Base-by-base conservation (phyloP, 179 eudicot genomes). In the Spergularia azorica region DNA sequence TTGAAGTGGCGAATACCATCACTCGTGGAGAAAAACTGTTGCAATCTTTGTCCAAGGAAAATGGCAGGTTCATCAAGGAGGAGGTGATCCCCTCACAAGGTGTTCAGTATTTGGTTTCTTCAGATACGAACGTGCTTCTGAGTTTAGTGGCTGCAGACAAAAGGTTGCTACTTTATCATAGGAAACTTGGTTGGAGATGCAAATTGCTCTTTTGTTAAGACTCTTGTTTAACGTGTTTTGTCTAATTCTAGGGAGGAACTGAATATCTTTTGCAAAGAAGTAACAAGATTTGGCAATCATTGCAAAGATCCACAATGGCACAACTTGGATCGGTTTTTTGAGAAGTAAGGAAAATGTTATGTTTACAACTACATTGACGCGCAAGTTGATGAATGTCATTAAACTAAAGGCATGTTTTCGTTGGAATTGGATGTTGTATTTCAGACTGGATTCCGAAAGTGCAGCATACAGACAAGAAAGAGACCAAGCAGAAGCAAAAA, bases 231-330 rank as follows among this genome's bases (percentile, higher is more conserved):
- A 82, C 57, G 46, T 43, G 16, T 12, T 73, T 2, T 71, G 38
- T 63, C 6, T 18, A 36, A 57, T 67, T 84, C 70, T 64, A 94
- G 98, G 90, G 96, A 89, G 83, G 97, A 92, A 61, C 86, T 90
- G 74, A 81, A 82, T 67, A 85, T 91, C 69, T 94, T 94, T 76
- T 85, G 90, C 75, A 86, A 89, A 17, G 98, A 94, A 84, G 96
- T 94, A 14, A 79, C 86, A 52, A 89, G 98, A 83, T 95, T 95
- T 78, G 99, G 99, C 26, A 79, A 93, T 81, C 84, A 88, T 57
- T 95, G 99, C 85, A 95, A 89, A 88, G 99, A 95, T 68, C 92
- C 97, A 76, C 97, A 95, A 72, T 95, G 97, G 97, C 99, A 95
- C 87, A 84, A 88, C 77, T 79, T 95, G 76, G 87, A 77, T 65